Base-by-base conservation (phyloP, 768 basidiomycete species). In the Tremella yokohamensis region DNA sequence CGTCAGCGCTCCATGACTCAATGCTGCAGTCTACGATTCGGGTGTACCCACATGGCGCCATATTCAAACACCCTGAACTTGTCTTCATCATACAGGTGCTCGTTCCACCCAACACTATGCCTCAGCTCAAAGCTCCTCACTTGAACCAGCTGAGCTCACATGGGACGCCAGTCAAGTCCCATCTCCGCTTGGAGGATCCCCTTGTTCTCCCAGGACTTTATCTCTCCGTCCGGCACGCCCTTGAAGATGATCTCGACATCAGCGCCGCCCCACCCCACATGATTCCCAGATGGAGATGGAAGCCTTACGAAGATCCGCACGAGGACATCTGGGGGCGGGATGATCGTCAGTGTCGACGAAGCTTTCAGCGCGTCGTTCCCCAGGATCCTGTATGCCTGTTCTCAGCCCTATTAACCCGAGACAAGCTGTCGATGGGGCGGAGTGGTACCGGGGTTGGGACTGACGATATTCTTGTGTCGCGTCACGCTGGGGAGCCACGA, bases 61-160 rank as follows among this genome's bases (percentile, higher is more conserved):
- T 70, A 72, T 55, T 74, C 73, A 29, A 74, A 66, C 2, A 69
- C 66, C 51, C 73, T 62, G 44, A 72, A 74, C 53, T 69, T 48
- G 42, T 57, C 61, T 22, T 72, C 68, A 44, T 74, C 60, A n/a
- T 60, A 22, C 40, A 74, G 39, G 39, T 68, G 60, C 13, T 57
- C 54, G 16, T 60, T 64, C 70, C 70, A 74, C 1, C 68, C 68
- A 18, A 72, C 59, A 13, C 70, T 74, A 44, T 16, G 1, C 1
- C 25, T 52, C 15, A 40, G 51, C 55, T 45, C 40, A 44, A 38
- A n/a, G 16, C 18, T 2, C 39, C 15, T 22, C n/a, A 3, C 7
- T 9, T 19, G 16, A 19, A 2, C 29, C 18, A 16, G 26, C 49
- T 38, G n/a, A 45, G n/a, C 72, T 58, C 50, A 73, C 72, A 65